Evolutionary conservation across 108 stramenopile species (phyloP).

Genomic region (Cyclotella kingstonii): DNA sequence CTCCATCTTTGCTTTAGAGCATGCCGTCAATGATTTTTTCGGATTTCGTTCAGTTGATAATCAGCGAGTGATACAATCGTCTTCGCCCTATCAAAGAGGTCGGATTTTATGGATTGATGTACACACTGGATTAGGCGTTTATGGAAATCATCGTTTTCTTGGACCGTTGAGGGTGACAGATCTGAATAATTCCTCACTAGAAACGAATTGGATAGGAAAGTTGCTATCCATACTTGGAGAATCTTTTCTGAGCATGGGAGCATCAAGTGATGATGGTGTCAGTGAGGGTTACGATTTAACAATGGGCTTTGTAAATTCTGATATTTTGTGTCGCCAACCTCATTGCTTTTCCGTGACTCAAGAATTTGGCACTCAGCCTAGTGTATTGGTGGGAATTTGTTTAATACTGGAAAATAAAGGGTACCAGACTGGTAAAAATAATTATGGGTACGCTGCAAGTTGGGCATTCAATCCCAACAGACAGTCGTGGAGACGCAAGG

Average conservation of each 20-base stretch:
- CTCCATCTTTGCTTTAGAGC: conserved; percentile 44
- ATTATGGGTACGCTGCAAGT: conserved; percentile 16
- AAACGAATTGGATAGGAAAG: conserved; percentile 27
- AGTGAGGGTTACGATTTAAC: conserved; percentile 51
- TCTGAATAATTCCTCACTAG: background rate
- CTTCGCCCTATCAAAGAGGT: background rate
- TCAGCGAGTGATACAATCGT: background rate
- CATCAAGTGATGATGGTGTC: conserved; percentile 23
- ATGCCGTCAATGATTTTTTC: conserved; percentile 32
- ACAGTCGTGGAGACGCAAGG: conserved; percentile 26
- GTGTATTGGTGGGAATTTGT: conserved; percentile 52
- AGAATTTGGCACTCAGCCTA: conserved; percentile 79
- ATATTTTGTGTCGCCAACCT: conserved; percentile 31
- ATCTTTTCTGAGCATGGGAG: conserved; percentile 2
- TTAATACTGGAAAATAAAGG: conserved; percentile 74
- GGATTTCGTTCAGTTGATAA: conserved; percentile 7
- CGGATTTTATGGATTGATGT: conserved; percentile 75
- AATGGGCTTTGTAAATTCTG: conserved; percentile 35
- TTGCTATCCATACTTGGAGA: background rate
- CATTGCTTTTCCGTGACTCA: conserved; percentile 40
- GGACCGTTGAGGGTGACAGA: too few relatives aligned
- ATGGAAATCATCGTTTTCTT: conserved; percentile 60
- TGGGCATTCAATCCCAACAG: conserved; percentile 42
- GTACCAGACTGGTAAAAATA: conserved; percentile 23
- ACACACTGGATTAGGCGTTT: conserved; percentile 78